phyloP scores from a whole-genome alignment of 257 asterid genomes.

The Penstemon barbatus region DNA sequence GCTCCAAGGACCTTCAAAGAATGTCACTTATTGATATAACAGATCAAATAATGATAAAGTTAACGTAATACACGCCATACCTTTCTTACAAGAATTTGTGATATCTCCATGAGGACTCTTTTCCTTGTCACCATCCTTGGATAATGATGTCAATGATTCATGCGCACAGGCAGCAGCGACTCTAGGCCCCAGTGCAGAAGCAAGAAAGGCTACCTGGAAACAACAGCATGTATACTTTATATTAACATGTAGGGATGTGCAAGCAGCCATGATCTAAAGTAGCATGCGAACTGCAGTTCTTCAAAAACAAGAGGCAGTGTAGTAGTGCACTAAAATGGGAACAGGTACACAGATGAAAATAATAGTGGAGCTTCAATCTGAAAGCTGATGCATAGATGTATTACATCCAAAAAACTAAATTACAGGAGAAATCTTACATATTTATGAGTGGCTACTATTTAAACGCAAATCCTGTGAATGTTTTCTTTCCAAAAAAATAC shows the following conservation, averaged over 20 bases:
- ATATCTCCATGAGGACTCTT: constrained; percentile 49
- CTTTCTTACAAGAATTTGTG: constrained; percentile 43
- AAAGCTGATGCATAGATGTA: constrained; percentile 4
- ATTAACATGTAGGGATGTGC: neutral
- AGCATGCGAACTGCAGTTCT: constrained; percentile 14
- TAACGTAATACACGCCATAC: constrained; percentile 30
- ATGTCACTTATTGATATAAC: constrained; percentile 12
- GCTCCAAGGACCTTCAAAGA: constrained; percentile 52
- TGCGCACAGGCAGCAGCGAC: constrained; percentile 99
- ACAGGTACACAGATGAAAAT: neutral
- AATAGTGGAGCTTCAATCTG: constrained; percentile 6
- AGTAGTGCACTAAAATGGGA: neutral
- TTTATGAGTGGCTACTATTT: constrained; percentile 2
- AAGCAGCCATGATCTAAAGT: too few relatives aligned
- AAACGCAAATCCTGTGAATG: neutral
- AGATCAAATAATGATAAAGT: constrained; percentile 1
- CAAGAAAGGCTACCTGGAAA: constrained; percentile 85
- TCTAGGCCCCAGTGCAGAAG: constrained; percentile 93
- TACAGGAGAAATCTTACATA: neutral
- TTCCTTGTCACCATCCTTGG: constrained; percentile 54
- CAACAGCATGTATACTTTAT: constrained; percentile 25
- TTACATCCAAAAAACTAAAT: neutral
- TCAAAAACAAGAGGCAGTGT: neutral
- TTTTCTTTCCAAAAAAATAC: constrained; percentile 9
- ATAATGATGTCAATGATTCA: constrained; percentile 71